Base-by-base conservation (phyloP, 2,329 filamentous ascomycete genomes). In the Phialemonium atrogriseum region DNA sequence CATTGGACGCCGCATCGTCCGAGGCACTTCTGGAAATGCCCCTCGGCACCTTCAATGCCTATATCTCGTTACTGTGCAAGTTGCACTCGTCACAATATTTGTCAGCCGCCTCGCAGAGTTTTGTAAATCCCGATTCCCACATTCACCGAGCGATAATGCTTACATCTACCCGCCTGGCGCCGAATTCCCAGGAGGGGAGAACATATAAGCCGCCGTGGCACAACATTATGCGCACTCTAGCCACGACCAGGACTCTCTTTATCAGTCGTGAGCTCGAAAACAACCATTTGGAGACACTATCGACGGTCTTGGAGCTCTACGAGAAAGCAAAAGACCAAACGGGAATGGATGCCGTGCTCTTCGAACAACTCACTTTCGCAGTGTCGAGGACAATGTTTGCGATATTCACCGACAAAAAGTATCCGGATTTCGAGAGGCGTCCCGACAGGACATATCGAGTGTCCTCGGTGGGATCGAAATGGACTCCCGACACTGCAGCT, bases 41-140 rank as follows among this genome's bases (percentile, higher is more conserved):
- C 2, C 37, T 54, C 5, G 15, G 37, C 4, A 38, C 67, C 2
- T 64, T 79, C 35, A 53, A 55, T 6, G 66, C 70, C 4, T 77
- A 71, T 44, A 58, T 80, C 14, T 34, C 46, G 13, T 49, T 71
- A n/a, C 52, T 73, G n/a, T 67, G 64, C 39, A 52, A 58, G 16
- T 55, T 62, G 26, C 54, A 39, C 8, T 10, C 17, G 24, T 41
- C 51, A 10, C 24, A 28, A 4, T 41, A 25, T 10, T 18, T 14
- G 12, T 11, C 3, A 29, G 10, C 12, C 13, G 22, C 19, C 13
- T 21, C 5, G 21, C 25, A 10, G 21, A 27, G 12, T 7, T 27
- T 9, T 30, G 31, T 15, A 30, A 9, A 38, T 44, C 11, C 10
- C 7, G 25, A 34, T 9, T 28, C 10, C 14, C 22, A 34, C 27